phyloP scores from a whole-genome alignment of 768 basidiomycete species.

The Lyophyllum atratum region DNA sequence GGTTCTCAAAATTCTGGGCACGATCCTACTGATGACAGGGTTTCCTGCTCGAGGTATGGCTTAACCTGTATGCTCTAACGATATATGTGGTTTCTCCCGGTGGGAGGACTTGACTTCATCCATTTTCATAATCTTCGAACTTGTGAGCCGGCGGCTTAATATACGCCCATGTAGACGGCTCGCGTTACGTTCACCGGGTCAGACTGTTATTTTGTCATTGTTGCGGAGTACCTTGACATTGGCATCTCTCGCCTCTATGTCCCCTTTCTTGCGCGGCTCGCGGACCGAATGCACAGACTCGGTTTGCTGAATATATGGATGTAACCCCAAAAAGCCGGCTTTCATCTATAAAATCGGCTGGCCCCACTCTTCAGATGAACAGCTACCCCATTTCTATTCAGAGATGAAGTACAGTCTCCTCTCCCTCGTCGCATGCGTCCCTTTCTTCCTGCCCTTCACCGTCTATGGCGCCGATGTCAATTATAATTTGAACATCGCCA shows the following conservation, averaged over 20 bases:
- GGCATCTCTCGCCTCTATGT: background rate
- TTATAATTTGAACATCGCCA: slow-evolving; percentile 32
- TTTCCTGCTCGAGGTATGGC: too few species aligned
- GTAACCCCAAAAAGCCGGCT: background rate
- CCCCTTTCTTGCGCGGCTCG: background rate
- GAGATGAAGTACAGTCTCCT: background rate
- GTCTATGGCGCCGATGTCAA: slow-evolving; percentile 21
- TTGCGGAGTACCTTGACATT: background rate
- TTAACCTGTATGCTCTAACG: too few species aligned
- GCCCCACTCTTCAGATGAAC: background rate
- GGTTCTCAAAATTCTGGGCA: too few species aligned
- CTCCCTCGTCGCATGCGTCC: background rate
- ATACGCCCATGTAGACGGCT: too few species aligned
- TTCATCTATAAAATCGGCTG: background rate
- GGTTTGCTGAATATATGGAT: background rate
- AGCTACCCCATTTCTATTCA: background rate
- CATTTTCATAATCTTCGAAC: too few species aligned
- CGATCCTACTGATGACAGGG: too few species aligned
- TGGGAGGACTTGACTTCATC: too few species aligned
- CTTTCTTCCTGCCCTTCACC: background rate
- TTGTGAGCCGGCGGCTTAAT: too few species aligned
- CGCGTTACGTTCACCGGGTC: too few species aligned
- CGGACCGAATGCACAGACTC: background rate
- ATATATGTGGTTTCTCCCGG: too few species aligned
- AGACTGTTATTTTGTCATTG: background rate